Percentiles rank a stretch among this genome's conserved stretches.
Conservation (phyloP, 345 rosid genomes). For the Chamaenerion angustifolium region DNA sequence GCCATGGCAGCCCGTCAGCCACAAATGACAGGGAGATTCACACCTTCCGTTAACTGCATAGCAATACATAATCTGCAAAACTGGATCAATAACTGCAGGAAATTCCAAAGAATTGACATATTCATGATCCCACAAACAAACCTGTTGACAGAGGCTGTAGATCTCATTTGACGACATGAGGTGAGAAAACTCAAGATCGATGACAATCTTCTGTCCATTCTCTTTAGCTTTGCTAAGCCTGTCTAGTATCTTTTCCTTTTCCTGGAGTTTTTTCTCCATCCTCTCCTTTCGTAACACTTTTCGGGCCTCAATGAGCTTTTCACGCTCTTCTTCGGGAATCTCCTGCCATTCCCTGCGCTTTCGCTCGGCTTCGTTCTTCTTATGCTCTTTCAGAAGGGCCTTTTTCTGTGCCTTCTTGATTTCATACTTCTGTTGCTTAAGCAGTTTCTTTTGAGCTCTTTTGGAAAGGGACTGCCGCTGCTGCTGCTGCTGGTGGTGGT, state of each 20-base stretch:
- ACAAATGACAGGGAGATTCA: slow-evolving; percentile 46
- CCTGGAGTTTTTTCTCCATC: slow-evolving; percentile 59
- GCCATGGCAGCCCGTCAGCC: slow-evolving; percentile 76
- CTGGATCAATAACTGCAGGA: neutral
- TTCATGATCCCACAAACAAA: slow-evolving; percentile 1
- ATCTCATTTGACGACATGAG: slow-evolving; percentile 68
- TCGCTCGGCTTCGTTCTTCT: slow-evolving; percentile 48
- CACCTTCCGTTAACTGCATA: slow-evolving; percentile 75
- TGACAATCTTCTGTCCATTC: slow-evolving; percentile 52
- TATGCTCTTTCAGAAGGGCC: slow-evolving; percentile 59
- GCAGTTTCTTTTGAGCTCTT: slow-evolving; percentile 66
- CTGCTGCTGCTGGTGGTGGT: too few species aligned
- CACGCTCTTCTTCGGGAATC: slow-evolving; percentile 51
- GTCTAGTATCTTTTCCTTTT: slow-evolving; percentile 45
- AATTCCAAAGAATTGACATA: slow-evolving; percentile 15
- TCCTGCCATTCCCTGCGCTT: slow-evolving; percentile 52
- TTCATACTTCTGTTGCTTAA: slow-evolving; percentile 64
- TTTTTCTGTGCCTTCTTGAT: slow-evolving; percentile 86
- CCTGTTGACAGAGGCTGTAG: slow-evolving; percentile 90
- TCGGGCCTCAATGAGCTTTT: slow-evolving; percentile 56
- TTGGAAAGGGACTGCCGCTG: slow-evolving; percentile 35
- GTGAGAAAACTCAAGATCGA: slow-evolving; percentile 70
- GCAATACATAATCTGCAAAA: slow-evolving; percentile 71
- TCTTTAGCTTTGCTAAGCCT: slow-evolving; percentile 47
- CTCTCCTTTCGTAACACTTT: slow-evolving; percentile 50